These are phyloP conservation scores for Fusarium sp. DNA, from an alignment of 2,329 filamentous ascomycete genomes.

Conservation along the genomic window DNA sequence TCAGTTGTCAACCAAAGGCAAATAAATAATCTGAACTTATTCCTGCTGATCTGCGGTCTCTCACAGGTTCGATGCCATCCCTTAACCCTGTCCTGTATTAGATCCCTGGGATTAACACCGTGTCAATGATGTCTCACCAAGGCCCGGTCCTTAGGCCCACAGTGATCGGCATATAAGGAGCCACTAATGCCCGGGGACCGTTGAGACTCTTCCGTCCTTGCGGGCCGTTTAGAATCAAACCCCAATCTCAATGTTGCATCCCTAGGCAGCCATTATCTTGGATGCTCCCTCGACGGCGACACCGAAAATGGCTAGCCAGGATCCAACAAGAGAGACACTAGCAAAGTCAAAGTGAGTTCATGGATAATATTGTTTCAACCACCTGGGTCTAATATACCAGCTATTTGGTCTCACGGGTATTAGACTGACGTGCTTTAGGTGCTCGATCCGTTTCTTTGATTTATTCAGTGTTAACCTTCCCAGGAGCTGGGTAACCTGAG, in stretches of 20 bases:
- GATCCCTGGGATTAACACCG: not conserved
- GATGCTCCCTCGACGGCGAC: not conserved
- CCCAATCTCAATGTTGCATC: slow-evolving; percentile 5
- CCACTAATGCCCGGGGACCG: not conserved
- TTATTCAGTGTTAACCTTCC: not conserved
- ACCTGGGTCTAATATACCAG: not conserved
- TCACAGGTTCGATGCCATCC: not conserved
- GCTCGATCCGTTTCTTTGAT: not conserved
- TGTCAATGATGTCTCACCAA: not conserved
- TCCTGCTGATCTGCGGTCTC: not conserved
- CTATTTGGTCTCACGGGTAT: not conserved
- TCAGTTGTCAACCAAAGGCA: not conserved
- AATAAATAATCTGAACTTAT: not conserved
- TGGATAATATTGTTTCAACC: not conserved
- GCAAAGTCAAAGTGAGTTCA: not conserved
- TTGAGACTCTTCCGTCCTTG: not conserved
- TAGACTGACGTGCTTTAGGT: not conserved
- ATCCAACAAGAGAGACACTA: not conserved
- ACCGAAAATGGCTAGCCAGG: not conserved
- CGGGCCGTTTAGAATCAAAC: not conserved
- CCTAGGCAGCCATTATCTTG: not conserved
- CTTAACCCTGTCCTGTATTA: not conserved
- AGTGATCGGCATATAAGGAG: not conserved
- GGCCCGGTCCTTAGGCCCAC: not conserved
- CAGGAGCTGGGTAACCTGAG: not conserved